A percentile compares a stretch with the other conserved stretches of the same genome.
Evolutionary conservation across 2,329 filamentous ascomycete genomes (phyloP).

Genomic region (Colletotrichum tamarilloi): DNA sequence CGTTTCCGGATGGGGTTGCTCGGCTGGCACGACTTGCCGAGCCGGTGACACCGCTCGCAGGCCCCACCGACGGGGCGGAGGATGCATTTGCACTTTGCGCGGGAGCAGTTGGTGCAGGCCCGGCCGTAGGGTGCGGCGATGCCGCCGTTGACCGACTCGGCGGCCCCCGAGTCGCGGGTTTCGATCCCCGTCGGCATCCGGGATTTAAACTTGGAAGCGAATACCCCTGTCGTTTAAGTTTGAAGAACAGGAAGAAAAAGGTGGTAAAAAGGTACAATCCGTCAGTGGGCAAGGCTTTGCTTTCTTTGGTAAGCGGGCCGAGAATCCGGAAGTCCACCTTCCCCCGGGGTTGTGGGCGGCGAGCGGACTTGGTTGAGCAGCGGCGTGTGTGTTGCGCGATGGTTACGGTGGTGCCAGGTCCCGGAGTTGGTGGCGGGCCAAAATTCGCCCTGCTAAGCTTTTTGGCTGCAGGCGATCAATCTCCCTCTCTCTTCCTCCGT

Average conservation of each 20-base stretch:
- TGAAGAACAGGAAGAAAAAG: too few species aligned
- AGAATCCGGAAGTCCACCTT: background rate
- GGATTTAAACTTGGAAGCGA: constrained; percentile 2
- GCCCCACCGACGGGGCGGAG: constrained; percentile 42
- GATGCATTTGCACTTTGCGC: constrained; percentile 58
- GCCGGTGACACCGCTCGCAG: constrained; percentile 54
- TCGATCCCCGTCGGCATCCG: constrained; percentile 26
- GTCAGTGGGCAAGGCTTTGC: background rate
- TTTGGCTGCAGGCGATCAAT: background rate
- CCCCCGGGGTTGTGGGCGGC: background rate
- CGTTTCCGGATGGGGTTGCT: constrained; percentile 47
- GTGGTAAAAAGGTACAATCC: too few species aligned
- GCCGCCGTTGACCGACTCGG: constrained; percentile 15
- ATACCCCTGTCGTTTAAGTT: background rate
- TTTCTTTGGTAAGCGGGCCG: constrained; percentile 2
- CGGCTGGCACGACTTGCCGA: constrained; percentile 53
- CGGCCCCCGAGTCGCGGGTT: constrained; percentile 16
- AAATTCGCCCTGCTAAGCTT: background rate
- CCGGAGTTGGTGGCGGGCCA: background rate
- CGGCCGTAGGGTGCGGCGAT: constrained; percentile 52
- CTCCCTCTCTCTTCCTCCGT: background rate
- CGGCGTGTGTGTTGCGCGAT: background rate
- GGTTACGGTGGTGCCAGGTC: background rate
- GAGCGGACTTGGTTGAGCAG: constrained; percentile 2
- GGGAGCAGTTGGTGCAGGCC: constrained; percentile 53